These are phyloP conservation scores for Lepidium africanum DNA, from an alignment of 345 rosid species.

Conservation along the genomic window DNA sequence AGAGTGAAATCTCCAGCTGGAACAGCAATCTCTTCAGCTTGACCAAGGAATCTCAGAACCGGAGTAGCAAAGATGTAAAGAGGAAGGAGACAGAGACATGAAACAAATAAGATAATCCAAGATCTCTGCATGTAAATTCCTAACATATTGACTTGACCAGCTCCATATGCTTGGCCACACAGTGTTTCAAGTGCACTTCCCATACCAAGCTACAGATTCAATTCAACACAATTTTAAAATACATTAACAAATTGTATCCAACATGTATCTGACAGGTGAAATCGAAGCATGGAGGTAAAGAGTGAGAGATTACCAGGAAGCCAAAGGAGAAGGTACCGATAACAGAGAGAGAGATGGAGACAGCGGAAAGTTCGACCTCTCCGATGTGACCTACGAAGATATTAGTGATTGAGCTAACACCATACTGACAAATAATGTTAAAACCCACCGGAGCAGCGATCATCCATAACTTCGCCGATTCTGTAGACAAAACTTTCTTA, in stretches of 20 bases:
- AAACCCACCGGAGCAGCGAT: slow-evolving; percentile 56
- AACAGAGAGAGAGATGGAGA: slow-evolving; percentile 56
- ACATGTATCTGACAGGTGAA: too few relatives aligned
- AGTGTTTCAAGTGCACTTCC: slow-evolving; percentile 91
- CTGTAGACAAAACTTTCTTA: slow-evolving; percentile 36
- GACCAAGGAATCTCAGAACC: slow-evolving; percentile 49
- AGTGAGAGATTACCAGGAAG: slow-evolving; percentile 40
- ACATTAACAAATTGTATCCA: too few relatives aligned
- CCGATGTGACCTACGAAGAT: slow-evolving; percentile 71
- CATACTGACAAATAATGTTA: slow-evolving; percentile 45
- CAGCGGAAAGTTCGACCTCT: slow-evolving; percentile 58
- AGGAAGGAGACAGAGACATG: slow-evolving; percentile 46
- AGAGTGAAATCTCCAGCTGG: slow-evolving; percentile 54
- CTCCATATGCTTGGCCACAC: slow-evolving; percentile 91
- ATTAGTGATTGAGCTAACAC: slow-evolving; percentile 42
- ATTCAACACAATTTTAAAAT: too few relatives aligned
- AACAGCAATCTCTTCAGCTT: slow-evolving; percentile 43
- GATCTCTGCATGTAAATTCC: slow-evolving; percentile 86
- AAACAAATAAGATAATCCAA: slow-evolving; percentile 45
- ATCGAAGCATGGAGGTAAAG: not conserved
- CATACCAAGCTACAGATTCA: slow-evolving; percentile 63
- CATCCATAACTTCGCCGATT: slow-evolving; percentile 53
- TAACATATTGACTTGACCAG: slow-evolving; percentile 63
- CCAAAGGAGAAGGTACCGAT: slow-evolving; percentile 75
- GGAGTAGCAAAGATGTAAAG: slow-evolving; percentile 62